A percentile compares a stretch with the other conserved stretches of the same genome.
phyloP scores from a whole-genome alignment of 1,284 basidiomycete species.

The Cutaneotrichosporon curvatum region DNA sequence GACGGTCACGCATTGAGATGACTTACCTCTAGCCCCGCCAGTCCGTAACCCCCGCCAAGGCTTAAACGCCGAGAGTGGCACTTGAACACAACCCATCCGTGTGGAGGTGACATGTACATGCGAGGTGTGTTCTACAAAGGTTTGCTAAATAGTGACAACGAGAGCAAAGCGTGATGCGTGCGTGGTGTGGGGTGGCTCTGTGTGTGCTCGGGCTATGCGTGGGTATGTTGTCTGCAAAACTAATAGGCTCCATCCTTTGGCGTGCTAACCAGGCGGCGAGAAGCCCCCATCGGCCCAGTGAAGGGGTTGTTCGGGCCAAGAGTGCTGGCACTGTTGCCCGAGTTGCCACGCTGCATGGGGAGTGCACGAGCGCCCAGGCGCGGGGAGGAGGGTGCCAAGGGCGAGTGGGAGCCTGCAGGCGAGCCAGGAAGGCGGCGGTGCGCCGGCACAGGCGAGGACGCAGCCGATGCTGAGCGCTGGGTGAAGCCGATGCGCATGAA shows the following conservation, averaged over 20 bases:
- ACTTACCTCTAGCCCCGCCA: constrained; percentile 23
- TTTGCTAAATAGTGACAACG: constrained; percentile 1
- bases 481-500: constrained; percentile 1
- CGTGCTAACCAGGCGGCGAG: constrained; percentile 11
- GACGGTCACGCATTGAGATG: too few species aligned
- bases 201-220: too few species aligned
- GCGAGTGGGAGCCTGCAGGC: neutral
- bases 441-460: neutral
- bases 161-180: too few species aligned
- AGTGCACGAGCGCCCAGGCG: neutral
- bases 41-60: constrained; percentile 47
- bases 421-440: constrained; percentile 3
- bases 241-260: neutral
- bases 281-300: constrained; percentile 9
- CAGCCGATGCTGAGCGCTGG: constrained; percentile 1
- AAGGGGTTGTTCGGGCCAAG: constrained; percentile 4
- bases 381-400: constrained; percentile 2
- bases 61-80: constrained; percentile 8
- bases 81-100: neutral
- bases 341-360: constrained; percentile 7
- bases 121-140: neutral
- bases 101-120: too few species aligned
- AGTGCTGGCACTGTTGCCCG: neutral
- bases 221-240: too few species aligned
- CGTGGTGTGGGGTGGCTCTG: too few species aligned